A percentile compares a stretch with the other conserved stretches of the same genome.
Conservation (phyloP, 2,329 filamentous ascomycete genomes). For the Colletotrichum sansevieriae region DNA sequence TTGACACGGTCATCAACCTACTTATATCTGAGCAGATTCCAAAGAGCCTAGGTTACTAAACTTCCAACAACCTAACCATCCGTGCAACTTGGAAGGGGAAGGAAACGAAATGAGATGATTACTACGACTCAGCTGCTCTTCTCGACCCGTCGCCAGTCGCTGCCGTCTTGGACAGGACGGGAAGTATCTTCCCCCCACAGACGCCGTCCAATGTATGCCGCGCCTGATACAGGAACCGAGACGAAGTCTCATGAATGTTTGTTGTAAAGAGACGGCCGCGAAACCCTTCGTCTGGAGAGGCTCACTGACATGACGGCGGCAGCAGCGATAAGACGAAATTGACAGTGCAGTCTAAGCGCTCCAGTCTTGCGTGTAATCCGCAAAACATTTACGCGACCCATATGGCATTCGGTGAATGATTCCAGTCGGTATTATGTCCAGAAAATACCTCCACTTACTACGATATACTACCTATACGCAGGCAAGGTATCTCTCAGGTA, state of each 20-base stretch:
- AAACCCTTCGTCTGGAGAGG: background rate
- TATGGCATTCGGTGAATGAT: no score
- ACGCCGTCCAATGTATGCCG: conserved; percentile 28
- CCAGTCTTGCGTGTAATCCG: background rate
- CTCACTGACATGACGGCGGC: conserved; percentile 18
- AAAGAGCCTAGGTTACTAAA: background rate
- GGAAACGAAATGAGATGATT: conserved; percentile 18
- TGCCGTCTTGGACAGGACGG: conserved; percentile 13
- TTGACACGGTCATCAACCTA: background rate
- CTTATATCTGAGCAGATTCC: background rate
- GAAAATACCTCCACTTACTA: no score
- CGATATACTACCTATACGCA: no score
- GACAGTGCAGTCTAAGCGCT: conserved; percentile 16
- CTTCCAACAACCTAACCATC: conserved; percentile 9
- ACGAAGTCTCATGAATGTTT: conserved; percentile 27
- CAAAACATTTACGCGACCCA: background rate
- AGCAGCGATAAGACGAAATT: conserved; percentile 27
- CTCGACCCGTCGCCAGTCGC: conserved; percentile 5
- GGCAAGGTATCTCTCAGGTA: background rate
- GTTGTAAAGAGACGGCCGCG: conserved; percentile 5
- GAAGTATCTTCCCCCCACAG: background rate
- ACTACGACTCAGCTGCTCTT: conserved; percentile 9
- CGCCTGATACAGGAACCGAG: conserved; percentile 13
- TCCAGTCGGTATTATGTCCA: no score
- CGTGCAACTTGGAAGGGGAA: background rate